These are phyloP conservation scores for Spathaspora gorwiae DNA, from an alignment of 805 yeast species.

Conservation along the genomic window DNA sequence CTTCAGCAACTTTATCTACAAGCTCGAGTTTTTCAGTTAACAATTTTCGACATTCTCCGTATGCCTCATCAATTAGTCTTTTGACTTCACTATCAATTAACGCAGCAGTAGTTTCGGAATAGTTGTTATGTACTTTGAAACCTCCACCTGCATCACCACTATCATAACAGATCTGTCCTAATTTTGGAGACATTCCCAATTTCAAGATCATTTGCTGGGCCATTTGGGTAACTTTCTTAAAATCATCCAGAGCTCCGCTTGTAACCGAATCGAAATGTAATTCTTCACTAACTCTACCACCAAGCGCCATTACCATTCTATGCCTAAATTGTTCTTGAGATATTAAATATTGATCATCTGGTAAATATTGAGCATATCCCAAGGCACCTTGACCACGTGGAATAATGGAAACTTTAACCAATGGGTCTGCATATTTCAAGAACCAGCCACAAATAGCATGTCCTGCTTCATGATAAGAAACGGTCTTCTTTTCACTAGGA, in stretches of 20 bases:
- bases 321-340: conserved; percentile 73
- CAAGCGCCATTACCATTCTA: conserved; percentile 90
- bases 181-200: conserved; percentile 79
- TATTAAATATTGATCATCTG: conserved; percentile 79
- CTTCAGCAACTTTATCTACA: conserved; percentile 70
- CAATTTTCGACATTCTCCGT: conserved; percentile 53
- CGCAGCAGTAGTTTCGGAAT: conserved; percentile 67
- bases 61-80: conserved; percentile 61
- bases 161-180: conserved; percentile 64
- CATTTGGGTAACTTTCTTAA: conserved; percentile 84
- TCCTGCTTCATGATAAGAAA: conserved; percentile 95
- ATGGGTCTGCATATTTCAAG: conserved; percentile 81
- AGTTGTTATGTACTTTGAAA: conserved; percentile 54
- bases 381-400: conserved; percentile 94
- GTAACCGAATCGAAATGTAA: conserved; percentile 83
- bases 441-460: conserved; percentile 97
- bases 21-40: conserved; percentile 55
- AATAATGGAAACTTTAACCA: conserved; percentile 86
- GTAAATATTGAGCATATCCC: conserved; percentile 94
- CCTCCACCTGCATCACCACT: conserved; percentile 44
- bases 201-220: conserved; percentile 86
- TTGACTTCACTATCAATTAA: conserved; percentile 67
- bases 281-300: conserved; percentile 91
- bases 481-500: conserved; percentile 76
- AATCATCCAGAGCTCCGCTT: conserved; percentile 89